A percentile compares a stretch with the other conserved stretches of the same genome.
Evolutionary conservation across 495 filamentous ascomycete genomes (phyloP).

Genomic region (Penicillium paradoxum): DNA sequence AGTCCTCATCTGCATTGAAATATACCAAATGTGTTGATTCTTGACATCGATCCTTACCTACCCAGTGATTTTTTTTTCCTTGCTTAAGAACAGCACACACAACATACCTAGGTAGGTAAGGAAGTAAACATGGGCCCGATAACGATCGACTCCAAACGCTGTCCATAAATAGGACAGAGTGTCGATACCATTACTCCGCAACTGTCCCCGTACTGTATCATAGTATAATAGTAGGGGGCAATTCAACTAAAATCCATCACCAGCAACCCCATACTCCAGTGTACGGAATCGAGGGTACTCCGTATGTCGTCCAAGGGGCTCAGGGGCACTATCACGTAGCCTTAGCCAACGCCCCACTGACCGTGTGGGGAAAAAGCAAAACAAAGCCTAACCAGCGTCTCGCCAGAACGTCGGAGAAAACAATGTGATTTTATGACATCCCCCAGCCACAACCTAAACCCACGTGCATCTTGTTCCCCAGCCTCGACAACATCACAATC

Average conservation of each 20-base stretch:
- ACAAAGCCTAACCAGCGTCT: slow-evolving; percentile 10
- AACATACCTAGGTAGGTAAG: no score
- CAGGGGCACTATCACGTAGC: no score
- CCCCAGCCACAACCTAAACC: background rate
- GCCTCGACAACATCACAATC: background rate
- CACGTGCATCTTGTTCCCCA: background rate
- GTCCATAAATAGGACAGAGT: background rate
- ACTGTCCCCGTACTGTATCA: background rate
- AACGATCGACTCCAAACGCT: no score
- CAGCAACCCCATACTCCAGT: no score
- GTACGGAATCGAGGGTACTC: no score
- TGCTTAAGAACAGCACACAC: no score
- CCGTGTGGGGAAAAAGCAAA: slow-evolving; percentile 25
- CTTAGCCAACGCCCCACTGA: background rate
- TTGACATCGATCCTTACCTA: background rate
- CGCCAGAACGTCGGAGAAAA: slow-evolving; percentile 6
- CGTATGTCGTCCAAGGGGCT: background rate
- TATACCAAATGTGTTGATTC: background rate
- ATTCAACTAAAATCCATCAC: background rate
- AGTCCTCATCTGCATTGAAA: background rate
- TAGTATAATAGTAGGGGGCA: background rate
- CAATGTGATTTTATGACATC: background rate
- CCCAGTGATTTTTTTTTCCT: no score
- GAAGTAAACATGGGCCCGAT: no score
- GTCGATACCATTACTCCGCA: no score